Evolutionary conservation across 2,329 filamentous ascomycete species (phyloP).

Genomic region (Colletotrichum magnum): DNA sequence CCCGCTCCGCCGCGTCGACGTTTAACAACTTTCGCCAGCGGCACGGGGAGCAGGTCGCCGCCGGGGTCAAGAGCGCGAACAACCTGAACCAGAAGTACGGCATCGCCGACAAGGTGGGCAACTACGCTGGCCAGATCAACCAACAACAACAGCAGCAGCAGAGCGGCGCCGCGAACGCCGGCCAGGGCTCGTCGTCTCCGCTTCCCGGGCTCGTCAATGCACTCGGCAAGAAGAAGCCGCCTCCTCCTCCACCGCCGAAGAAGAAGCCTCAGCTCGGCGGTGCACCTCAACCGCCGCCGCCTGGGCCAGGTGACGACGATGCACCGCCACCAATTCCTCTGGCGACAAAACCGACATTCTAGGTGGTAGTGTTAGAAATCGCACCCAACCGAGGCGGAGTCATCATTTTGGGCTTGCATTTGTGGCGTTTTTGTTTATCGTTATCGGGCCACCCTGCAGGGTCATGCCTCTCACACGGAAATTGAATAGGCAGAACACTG

Average conservation of each 20-base stretch:
- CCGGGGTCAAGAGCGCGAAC: slow-evolving; percentile 71
- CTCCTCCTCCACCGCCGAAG: slow-evolving; percentile 65
- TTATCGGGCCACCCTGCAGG: slow-evolving; percentile 18
- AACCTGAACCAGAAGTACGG: slow-evolving; percentile 74
- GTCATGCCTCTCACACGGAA: not conserved
- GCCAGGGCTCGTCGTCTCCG: slow-evolving; percentile 18
- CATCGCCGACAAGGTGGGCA: slow-evolving; percentile 57
- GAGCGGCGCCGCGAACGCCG: not conserved
- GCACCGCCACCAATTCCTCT: slow-evolving; percentile 67
- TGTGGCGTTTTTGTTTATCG: slow-evolving; percentile 25
- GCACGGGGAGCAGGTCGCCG: slow-evolving; percentile 77
- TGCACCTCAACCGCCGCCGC: slow-evolving; percentile 28
- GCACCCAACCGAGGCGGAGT: slow-evolving; percentile 8
- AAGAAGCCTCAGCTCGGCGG: slow-evolving; percentile 62
- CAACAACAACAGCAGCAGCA: slow-evolving; percentile 38
- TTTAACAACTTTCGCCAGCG: slow-evolving; percentile 79
- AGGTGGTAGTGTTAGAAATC: slow-evolving; percentile 2
- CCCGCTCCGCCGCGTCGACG: slow-evolving; percentile 70
- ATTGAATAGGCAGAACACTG: slow-evolving; percentile 1
- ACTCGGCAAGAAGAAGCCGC: slow-evolving; percentile 67
- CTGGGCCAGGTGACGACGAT: slow-evolving; percentile 46
- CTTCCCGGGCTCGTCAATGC: slow-evolving; percentile 40
- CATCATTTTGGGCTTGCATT: slow-evolving; percentile 24
- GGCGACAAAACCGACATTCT: slow-evolving; percentile 65
- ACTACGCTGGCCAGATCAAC: slow-evolving; percentile 42